A percentile compares a stretch with the other conserved stretches of the same genome.
Conservation (phyloP, 805 yeast species). For the Ogataea neopini region DNA sequence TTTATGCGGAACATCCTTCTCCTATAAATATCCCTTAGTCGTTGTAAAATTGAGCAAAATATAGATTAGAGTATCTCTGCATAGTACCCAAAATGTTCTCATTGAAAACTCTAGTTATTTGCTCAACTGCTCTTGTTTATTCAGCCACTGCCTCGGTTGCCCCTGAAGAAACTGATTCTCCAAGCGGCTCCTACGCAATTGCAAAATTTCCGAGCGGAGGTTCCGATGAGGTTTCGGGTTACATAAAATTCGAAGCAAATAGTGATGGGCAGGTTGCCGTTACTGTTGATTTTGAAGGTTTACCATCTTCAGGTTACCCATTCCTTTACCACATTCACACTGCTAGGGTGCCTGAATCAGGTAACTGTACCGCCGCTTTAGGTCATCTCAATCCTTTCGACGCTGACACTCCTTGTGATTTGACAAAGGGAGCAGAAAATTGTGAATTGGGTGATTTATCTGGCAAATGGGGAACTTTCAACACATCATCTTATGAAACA, state of each 20-base stretch:
- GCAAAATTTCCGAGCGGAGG: conserved; percentile 52
- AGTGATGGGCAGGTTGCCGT: conserved; percentile 35
- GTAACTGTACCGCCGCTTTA: conserved; percentile 41
- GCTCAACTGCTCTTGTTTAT: not conserved
- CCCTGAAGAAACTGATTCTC: conserved; percentile 9
- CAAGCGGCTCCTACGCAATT: conserved; percentile 41
- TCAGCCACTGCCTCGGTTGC: conserved; percentile 3
- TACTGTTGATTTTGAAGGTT: conserved; percentile 45
- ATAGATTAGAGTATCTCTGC: no score
- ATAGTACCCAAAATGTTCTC: conserved; percentile 3
- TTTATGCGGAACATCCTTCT: no score
- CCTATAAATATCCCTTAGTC: no score
- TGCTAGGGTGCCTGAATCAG: conserved; percentile 36
- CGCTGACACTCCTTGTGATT: conserved; percentile 40
- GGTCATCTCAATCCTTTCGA: conserved; percentile 47
- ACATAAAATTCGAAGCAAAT: conserved; percentile 7
- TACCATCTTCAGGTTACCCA: conserved; percentile 46
- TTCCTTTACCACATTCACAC: conserved; percentile 48
- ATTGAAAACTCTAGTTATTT: not conserved
- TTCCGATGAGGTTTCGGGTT: conserved; percentile 12
- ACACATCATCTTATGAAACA: conserved; percentile 43
- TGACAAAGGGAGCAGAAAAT: conserved; percentile 35
- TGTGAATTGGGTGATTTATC: conserved; percentile 52
- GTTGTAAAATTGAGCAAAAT: no score
- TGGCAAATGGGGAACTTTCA: conserved; percentile 49